Evolutionary conservation across 2,329 filamentous ascomycete genomes (phyloP).

Genomic region (Aspergillus ibericus): DNA sequence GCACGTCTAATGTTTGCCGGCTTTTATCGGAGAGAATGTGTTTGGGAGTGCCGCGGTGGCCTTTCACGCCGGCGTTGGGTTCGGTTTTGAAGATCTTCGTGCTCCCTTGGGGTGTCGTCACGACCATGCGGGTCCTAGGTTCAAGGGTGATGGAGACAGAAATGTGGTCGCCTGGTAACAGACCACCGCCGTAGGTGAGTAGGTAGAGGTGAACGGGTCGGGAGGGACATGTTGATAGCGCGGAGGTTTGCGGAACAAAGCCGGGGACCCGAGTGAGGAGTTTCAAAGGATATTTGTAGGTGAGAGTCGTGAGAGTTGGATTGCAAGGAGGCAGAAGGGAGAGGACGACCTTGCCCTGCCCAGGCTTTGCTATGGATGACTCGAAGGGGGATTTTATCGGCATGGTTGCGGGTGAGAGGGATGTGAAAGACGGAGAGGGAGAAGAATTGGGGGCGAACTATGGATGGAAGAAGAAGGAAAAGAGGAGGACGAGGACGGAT

Average conservation of each 20-base stretch:
- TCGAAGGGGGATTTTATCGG: conserved; percentile 69
- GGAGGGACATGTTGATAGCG: conserved; percentile 32
- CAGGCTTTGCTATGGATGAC: conserved; percentile 69
- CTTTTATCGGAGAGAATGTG: conserved; percentile 39
- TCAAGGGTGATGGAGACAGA: conserved; percentile 69
- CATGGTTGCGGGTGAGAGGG: conserved; percentile 10
- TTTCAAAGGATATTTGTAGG: conserved; percentile 93
- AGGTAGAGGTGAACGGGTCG: conserved; percentile 78
- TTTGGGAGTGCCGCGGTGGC: conserved; percentile 42
- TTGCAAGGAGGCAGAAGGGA: conserved; percentile 68
- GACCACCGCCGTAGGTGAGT: conserved; percentile 89
- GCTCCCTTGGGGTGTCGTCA: conserved; percentile 67
- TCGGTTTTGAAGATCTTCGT: conserved; percentile 93
- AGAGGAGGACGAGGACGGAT: background rate
- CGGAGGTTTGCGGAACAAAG: conserved; percentile 53
- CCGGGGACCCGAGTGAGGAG: conserved; percentile 77
- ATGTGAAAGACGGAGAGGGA: background rate
- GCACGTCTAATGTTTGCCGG: conserved; percentile 51
- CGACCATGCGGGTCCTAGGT: conserved; percentile 63
- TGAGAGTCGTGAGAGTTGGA: conserved; percentile 71
- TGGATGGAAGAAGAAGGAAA: background rate
- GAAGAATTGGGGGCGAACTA: background rate
- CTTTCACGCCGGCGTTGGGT: conserved; percentile 24
- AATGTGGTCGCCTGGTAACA: conserved; percentile 84
- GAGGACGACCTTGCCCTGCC: conserved; percentile 75